A percentile compares a stretch with the other conserved stretches of the same genome.
These are phyloP conservation scores for Xylaria venustula DNA, from an alignment of 495 filamentous ascomycete genomes.

Conservation along the genomic window DNA sequence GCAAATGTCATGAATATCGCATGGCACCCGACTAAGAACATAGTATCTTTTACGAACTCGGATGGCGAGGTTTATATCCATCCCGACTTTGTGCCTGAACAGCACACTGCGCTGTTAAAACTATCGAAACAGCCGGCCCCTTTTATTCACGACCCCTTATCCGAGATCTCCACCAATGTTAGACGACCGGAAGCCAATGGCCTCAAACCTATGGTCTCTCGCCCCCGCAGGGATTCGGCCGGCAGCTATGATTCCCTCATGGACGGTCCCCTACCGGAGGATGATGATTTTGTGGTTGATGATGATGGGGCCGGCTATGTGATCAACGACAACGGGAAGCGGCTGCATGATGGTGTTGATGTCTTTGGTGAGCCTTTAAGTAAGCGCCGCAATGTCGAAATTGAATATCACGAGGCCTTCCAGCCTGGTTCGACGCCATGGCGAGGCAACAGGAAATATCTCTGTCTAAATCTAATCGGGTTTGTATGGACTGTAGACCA, in stretches of 20 bases:
- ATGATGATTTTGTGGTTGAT: constrained; percentile 86
- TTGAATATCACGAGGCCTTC: constrained; percentile 75
- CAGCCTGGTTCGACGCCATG: constrained; percentile 95
- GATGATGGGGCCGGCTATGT: constrained; percentile 94
- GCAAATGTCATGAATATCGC: constrained; percentile 76
- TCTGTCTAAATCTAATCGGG: constrained; percentile 89
- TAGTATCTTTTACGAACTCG: constrained; percentile 83
- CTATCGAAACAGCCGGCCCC: constrained; percentile 69
- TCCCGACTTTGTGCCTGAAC: constrained; percentile 70
- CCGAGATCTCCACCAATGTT: constrained; percentile 67
- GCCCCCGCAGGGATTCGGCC: constrained; percentile 39
- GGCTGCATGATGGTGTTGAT: constrained; percentile 51
- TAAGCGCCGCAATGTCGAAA: constrained; percentile 55
- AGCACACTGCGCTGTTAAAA: constrained; percentile 59
- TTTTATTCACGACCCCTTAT: constrained; percentile 76
- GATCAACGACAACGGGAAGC: constrained; percentile 68
- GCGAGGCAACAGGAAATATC: constrained; percentile 88
- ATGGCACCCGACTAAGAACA: constrained; percentile 90
- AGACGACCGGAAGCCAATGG: constrained; percentile 56
- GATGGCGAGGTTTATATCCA: constrained; percentile 91
- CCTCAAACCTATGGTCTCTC: constrained; percentile 47
- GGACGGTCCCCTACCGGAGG: constrained; percentile 39
- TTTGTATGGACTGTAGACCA: constrained; percentile 98
- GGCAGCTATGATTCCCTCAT: constrained; percentile 56
- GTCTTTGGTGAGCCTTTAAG: constrained; percentile 32